phyloP scores from a whole-genome alignment of 352 stramenopile genomes.

The Globisporangium parvum region DNA sequence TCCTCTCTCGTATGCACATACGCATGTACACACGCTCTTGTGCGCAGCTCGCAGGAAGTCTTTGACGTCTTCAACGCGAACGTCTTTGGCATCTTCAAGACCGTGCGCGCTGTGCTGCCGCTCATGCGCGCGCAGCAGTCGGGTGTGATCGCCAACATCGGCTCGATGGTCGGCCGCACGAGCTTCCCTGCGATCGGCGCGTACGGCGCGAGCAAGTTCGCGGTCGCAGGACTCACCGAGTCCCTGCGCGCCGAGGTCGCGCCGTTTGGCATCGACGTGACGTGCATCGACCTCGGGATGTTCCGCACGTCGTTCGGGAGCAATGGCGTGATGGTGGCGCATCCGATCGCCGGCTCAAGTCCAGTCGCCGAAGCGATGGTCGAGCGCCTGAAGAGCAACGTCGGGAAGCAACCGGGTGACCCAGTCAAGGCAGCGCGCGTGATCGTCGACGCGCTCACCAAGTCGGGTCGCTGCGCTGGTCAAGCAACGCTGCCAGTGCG shows the following conservation, averaged over 20 bases:
- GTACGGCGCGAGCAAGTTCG: slow-evolving; percentile 38
- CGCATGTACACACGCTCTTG: too few species aligned
- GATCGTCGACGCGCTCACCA: too few species aligned
- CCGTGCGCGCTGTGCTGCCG: slow-evolving; percentile 28
- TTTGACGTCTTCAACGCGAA: slow-evolving; percentile 36
- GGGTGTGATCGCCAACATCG: slow-evolving; percentile 35
- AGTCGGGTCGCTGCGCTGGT: too few species aligned
- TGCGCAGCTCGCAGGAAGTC: slow-evolving; percentile 29
- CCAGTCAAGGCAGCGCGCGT: too few species aligned
- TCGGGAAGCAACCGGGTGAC: too few species aligned
- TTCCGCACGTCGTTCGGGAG: slow-evolving; percentile 33
- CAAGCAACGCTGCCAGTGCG: too few species aligned
- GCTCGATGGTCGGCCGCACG: slow-evolving; percentile 29
- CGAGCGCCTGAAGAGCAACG: too few species aligned
- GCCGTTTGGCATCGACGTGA: slow-evolving; percentile 31
- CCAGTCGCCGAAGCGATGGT: too few species aligned
- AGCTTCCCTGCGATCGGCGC: slow-evolving; percentile 17
- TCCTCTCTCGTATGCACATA: too few species aligned
- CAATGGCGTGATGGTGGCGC: too few species aligned
- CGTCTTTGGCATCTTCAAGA: slow-evolving; percentile 37
- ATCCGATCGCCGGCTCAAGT: too few species aligned
- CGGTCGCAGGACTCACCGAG: slow-evolving; percentile 28
- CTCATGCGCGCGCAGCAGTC: slow-evolving; percentile 28
- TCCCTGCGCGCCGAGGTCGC: slow-evolving; percentile 27
- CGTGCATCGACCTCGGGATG: slow-evolving; percentile 26